A percentile compares a stretch with the other conserved stretches of the same genome.
Conservation (phyloP, 1,139 yeast genomes). For the Protomyces arabidopsidicola region DNA sequence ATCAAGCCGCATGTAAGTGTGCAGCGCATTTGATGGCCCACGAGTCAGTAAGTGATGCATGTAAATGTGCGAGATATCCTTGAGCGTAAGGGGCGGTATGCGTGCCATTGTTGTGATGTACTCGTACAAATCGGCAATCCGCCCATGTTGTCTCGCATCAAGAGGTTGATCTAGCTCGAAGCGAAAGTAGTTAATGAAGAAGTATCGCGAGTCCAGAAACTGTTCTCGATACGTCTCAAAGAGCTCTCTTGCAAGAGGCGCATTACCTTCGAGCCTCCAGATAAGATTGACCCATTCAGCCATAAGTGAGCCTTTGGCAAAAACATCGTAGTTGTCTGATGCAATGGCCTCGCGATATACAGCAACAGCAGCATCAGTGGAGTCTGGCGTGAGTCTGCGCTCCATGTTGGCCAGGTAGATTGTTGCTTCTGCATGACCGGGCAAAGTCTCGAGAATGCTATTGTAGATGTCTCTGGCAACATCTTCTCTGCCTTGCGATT, state of each 20-base stretch:
- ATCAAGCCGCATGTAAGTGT: constrained; percentile 39
- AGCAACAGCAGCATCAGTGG: constrained; percentile 32
- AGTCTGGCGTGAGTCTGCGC: constrained; percentile 30
- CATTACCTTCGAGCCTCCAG: constrained; percentile 35
- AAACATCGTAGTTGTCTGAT: constrained; percentile 34
- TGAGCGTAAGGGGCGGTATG: constrained; percentile 37
- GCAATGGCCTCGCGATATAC: constrained; percentile 36
- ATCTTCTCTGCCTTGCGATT: constrained; percentile 36
- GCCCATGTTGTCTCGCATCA: constrained; percentile 27
- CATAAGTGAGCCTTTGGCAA: constrained; percentile 33
- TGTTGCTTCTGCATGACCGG: constrained; percentile 38
- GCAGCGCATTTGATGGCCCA: constrained; percentile 34
- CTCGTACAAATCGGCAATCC: constrained; percentile 32
- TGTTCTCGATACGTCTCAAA: constrained; percentile 33
- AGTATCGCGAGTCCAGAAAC: constrained; percentile 35
- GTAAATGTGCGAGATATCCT: constrained; percentile 38
- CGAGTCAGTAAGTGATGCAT: constrained; percentile 37
- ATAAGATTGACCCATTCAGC: constrained; percentile 35
- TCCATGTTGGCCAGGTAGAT: constrained; percentile 34
- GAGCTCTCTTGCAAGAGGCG: constrained; percentile 35
- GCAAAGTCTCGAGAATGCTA: constrained; percentile 37
- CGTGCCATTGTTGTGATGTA: constrained; percentile 34
- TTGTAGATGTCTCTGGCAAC: constrained; percentile 39
- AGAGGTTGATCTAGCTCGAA: constrained; percentile 37
- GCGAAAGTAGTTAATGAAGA: constrained; percentile 39